phyloP scores from a whole-genome alignment of 2,329 filamentous ascomycete genomes.

The Fonsecaea multimorphosa region DNA sequence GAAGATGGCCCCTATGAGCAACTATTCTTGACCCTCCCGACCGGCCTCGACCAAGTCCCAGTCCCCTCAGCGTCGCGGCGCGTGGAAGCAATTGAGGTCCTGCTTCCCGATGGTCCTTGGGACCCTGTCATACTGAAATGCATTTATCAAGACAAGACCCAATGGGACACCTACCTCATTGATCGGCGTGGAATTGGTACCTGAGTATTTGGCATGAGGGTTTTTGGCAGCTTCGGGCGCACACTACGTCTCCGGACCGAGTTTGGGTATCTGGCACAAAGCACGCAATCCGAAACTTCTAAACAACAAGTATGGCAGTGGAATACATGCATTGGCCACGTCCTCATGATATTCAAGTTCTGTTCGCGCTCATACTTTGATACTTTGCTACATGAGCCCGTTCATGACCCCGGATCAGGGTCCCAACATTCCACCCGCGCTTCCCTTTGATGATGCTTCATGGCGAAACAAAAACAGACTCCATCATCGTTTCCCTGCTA shows the following conservation, averaged over 20 bases:
- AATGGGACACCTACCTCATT: background rate
- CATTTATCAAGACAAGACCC: background rate
- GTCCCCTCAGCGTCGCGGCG: background rate
- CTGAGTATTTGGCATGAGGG: background rate
- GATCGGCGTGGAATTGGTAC: background rate
- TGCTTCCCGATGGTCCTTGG: constrained; percentile 16
- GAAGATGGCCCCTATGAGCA: background rate
- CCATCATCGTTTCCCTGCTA: background rate
- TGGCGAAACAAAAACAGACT: background rate
- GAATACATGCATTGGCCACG: no score
- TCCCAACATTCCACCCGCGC: no score
- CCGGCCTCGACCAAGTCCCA: background rate
- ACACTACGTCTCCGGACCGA: no score
- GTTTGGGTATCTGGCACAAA: no score
- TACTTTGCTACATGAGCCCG: no score
- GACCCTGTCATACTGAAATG: constrained; percentile 1
- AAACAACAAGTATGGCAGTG: no score
- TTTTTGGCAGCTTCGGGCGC: no score
- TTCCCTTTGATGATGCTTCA: no score
- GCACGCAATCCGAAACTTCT: no score
- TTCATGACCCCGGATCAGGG: no score
- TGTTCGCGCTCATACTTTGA: no score
- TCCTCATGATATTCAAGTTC: no score
- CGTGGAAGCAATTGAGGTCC: background rate
- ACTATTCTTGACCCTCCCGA: background rate